A percentile compares a stretch with the other conserved stretches of the same genome.
Conservation (phyloP, 345 rosid genomes). For the Eucalyptus microcorys region DNA sequence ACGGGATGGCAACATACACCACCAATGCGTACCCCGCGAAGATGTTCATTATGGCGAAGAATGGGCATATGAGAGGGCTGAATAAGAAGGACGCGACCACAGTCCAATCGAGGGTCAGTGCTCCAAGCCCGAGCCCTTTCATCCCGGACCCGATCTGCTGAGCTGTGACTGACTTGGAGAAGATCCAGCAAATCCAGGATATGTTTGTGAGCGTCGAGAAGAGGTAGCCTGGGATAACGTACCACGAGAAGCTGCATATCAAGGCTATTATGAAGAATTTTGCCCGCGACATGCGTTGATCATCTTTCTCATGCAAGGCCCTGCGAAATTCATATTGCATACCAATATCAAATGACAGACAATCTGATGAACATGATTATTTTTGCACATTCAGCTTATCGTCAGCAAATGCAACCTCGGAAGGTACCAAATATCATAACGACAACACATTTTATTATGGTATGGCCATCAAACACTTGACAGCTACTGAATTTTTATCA, state of each 20-base stretch:
- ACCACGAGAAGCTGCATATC: slow-evolving; percentile 1
- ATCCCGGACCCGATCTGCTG: slow-evolving; percentile 1
- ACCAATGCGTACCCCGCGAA: not conserved
- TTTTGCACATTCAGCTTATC: not conserved
- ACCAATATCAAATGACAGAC: not conserved
- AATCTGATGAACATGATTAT: not conserved
- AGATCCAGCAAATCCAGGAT: slow-evolving; percentile 3
- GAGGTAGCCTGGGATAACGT: not conserved
- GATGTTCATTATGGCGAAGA: not conserved
- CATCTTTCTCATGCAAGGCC: slow-evolving; percentile 10
- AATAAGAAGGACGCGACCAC: not conserved
- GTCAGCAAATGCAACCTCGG: not conserved
- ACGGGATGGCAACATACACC: not conserved
- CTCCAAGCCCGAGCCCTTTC: slow-evolving; percentile 2
- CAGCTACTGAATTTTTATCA: not conserved
- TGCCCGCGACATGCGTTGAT: not conserved
- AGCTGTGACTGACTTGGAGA: slow-evolving; percentile 1
- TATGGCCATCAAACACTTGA: not conserved
- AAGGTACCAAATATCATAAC: not conserved
- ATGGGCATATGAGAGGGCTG: not conserved
- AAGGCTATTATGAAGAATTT: slow-evolving; percentile 1
- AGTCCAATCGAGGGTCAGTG: not conserved
- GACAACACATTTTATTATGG: not conserved
- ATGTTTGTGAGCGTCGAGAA: not conserved
- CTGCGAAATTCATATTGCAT: not conserved